A percentile compares a stretch with the other conserved stretches of the same genome.
Conservation (phyloP, 148 eudicot genomes). For the Simmondsia chinensis region DNA sequence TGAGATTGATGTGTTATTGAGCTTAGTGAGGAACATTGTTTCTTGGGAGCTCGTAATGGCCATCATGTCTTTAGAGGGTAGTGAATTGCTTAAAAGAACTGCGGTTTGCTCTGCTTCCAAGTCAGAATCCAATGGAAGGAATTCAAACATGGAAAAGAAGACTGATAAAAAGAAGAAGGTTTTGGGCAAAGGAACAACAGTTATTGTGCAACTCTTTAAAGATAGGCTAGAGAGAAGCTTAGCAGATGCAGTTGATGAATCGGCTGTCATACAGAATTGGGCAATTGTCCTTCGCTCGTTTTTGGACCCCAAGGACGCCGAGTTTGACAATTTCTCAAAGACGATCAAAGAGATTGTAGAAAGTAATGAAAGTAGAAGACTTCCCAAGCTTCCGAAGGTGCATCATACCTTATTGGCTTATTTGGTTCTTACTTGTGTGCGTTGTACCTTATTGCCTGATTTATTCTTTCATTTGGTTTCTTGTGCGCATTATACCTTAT, state of each 20-base stretch:
- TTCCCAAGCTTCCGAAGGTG: slow-evolving; percentile 95
- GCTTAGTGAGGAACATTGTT: slow-evolving; percentile 31
- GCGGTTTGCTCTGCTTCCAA: neutral
- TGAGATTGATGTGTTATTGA: slow-evolving; percentile 30
- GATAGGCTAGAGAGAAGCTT: slow-evolving; percentile 33
- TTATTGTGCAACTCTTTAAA: slow-evolving; percentile 46
- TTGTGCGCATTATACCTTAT: too few relatives aligned
- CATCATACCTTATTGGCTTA: too few relatives aligned
- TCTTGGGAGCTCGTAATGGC: slow-evolving; percentile 57
- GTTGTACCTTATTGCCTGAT: too few relatives aligned
- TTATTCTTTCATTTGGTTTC: too few relatives aligned
- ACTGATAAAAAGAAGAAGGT: slow-evolving; percentile 53
- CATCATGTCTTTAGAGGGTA: slow-evolving; percentile 46
- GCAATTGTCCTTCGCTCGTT: slow-evolving; percentile 23
- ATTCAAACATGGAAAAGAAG: slow-evolving; percentile 31
- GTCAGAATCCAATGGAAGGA: slow-evolving; percentile 15
- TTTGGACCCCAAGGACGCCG: slow-evolving; percentile 44
- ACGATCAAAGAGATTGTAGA: slow-evolving; percentile 83
- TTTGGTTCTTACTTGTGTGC: too few relatives aligned
- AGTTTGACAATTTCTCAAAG: slow-evolving; percentile 27
- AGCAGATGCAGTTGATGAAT: slow-evolving; percentile 12
- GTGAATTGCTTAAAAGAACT: slow-evolving; percentile 17
- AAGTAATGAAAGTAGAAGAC: slow-evolving; percentile 85
- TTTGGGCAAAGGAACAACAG: slow-evolving; percentile 68
- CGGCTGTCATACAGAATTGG: slow-evolving; percentile 21